These are phyloP conservation scores for Neurospora sp. DNA, from an alignment of 495 filamentous ascomycete species.

Conservation along the genomic window DNA sequence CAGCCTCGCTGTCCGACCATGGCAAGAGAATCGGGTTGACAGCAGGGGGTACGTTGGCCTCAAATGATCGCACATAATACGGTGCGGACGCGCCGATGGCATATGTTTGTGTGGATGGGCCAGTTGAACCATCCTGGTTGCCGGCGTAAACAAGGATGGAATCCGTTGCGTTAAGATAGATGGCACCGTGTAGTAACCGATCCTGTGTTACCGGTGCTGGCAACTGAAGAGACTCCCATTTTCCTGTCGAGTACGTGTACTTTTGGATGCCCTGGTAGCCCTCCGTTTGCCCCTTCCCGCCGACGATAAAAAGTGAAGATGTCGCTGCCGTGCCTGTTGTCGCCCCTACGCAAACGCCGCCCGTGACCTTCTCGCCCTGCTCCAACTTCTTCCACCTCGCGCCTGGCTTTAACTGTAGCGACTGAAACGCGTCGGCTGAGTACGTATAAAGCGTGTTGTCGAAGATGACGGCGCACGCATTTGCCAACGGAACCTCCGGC, in stretches of 20 bases:
- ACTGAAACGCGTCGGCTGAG: constrained; percentile 64
- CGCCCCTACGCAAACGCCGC: constrained; percentile 68
- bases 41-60: constrained; percentile 49
- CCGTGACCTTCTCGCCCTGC: constrained; percentile 56
- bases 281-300: constrained; percentile 48
- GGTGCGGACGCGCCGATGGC: constrained; percentile 53
- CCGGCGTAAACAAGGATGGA: constrained; percentile 79
- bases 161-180: constrained; percentile 59
- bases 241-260: constrained; percentile 63
- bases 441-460: constrained; percentile 82
- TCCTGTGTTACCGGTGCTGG: constrained; percentile 49
- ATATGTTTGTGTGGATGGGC: constrained; percentile 64
- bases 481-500: constrained; percentile 55
- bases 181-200: constrained; percentile 62
- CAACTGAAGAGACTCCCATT: constrained; percentile 62
- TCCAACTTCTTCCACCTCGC: constrained; percentile 59
- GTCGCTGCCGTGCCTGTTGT: constrained; percentile 40
- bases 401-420: constrained; percentile 56
- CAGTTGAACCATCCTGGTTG: constrained; percentile 42
- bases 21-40: constrained; percentile 61
- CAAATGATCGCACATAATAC: constrained; percentile 45
- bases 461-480: constrained; percentile 74
- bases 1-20: constrained; percentile 63
- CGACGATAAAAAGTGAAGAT: constrained; percentile 74
- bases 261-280: constrained; percentile 74